Evolutionary conservation across 2,329 filamentous ascomycete genomes (phyloP), one percentile per base, ranked within the genome.

Genomic region (Neopestalotiopsis rosae): DNA sequence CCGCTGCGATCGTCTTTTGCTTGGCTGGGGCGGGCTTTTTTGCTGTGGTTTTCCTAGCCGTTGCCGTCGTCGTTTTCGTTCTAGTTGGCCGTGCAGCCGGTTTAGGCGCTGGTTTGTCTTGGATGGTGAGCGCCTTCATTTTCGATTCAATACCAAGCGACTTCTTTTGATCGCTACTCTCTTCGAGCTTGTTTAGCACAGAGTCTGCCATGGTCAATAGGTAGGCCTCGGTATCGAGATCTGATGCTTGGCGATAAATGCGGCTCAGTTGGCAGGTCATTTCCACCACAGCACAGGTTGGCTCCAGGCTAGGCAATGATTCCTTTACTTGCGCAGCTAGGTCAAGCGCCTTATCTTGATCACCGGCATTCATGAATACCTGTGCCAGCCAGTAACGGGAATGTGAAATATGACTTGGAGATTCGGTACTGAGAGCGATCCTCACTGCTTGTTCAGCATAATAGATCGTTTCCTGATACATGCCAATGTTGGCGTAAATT

Each of bases 401-500:
- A 71, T 89, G 85, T 0, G 87, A 85, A 57, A 83, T 80, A 73
- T 88, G 87, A 13, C 90, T 85, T 45, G 87, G 84, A 0, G 92
- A 90, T 62, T 87, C 84, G 9, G 92, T 88, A n/a, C 87, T 89
- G 69, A 87, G 86, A 28, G 93, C 93, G 69, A 97, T 88, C 75
- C 92, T 94, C 67, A 92, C 85, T 0, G 94, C 94, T 74, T 96
- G 92, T 73, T 98, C 92, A 1, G 92, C 91, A 73, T 97, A 97
- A 77, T 95, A 96, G 0, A 95, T 82, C 1, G 95, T 95, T 78
- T 98, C 95, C 70, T 94, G 91, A 72, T 94, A 94, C 81, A 97
- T 88, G 34, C 96, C 96, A 71, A 96, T 88, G 72, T 97, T 92
- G 1, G 92, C 90, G 74, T 95, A 97, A 1, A 97, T 84, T 4